A percentile compares a stretch with the other conserved stretches of the same genome.
Conservation (phyloP, 2,329 filamentous ascomycete genomes). For the Dothidotthia symphoricarpi region DNA sequence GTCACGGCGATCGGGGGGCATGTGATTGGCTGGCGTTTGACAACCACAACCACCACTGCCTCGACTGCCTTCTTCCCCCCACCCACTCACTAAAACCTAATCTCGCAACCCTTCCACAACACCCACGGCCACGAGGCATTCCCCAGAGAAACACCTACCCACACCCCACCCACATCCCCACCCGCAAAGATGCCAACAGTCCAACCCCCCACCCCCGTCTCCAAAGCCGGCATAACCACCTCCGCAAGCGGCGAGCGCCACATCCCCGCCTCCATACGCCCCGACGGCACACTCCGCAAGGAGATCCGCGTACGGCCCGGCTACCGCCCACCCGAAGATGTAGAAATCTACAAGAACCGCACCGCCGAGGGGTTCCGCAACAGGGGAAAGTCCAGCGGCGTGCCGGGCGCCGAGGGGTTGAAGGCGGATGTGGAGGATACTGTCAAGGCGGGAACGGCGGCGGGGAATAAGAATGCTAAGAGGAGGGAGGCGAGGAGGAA, state of each 20-base stretch:
- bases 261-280: constrained; percentile 81
- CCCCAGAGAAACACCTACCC: constrained; percentile 1
- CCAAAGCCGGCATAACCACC: constrained; percentile 63
- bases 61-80: too few species aligned
- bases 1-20: constrained; percentile 21
- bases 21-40: constrained; percentile 29
- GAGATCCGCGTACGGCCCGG: constrained; percentile 93
- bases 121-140: constrained; percentile 8
- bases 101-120: too few species aligned
- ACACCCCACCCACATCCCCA: not conserved
- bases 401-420: constrained; percentile 68
- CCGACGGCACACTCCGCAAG: constrained; percentile 88
- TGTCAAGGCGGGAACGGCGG: constrained; percentile 50
- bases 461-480: constrained; percentile 87
- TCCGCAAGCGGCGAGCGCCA: constrained; percentile 74
- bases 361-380: constrained; percentile 82
- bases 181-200: constrained; percentile 31
- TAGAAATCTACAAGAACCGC: constrained; percentile 93
- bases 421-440: constrained; percentile 48
- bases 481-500: constrained; percentile 65
- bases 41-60: constrained; percentile 2
- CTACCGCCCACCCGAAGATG: constrained; percentile 90
- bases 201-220: constrained; percentile 29
- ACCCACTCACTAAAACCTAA: too few species aligned
- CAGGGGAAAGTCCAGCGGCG: constrained; percentile 63